phyloP scores from a whole-genome alignment of 2,329 filamentous ascomycete genomes.

The Fragosphaeria purpurea region DNA sequence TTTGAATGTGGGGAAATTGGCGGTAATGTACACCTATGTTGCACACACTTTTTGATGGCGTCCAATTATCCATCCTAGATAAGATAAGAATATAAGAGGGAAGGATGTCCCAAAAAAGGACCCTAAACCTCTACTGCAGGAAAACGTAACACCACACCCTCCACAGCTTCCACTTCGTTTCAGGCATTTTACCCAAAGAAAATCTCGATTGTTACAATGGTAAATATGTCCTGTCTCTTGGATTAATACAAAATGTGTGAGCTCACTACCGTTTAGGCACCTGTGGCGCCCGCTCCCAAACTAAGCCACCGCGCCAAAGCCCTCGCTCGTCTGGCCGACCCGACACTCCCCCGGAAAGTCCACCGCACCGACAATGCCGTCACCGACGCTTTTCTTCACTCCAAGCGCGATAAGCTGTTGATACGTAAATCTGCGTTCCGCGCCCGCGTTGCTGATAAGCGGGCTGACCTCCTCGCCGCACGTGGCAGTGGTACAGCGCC shows the following conservation, averaged over 20 bases:
- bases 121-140: not conserved
- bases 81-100: not conserved
- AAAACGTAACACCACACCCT: not conserved
- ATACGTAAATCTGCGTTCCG: constrained; percentile 77
- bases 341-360: constrained; percentile 40
- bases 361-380: constrained; percentile 42
- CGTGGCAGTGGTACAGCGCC: constrained; percentile 20
- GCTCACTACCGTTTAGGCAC: constrained; percentile 1
- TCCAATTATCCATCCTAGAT: too few species aligned
- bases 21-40: too few species aligned
- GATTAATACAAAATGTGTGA: too few species aligned
- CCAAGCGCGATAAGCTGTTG: constrained; percentile 72
- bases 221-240: too few species aligned
- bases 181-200: too few species aligned
- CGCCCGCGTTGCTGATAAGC: constrained; percentile 59
- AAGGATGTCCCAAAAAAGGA: not conserved
- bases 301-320: constrained; percentile 34
- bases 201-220: too few species aligned
- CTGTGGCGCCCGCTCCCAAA: constrained; percentile 8
- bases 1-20: not conserved
- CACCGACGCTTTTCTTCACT: constrained; percentile 52
- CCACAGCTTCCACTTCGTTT: too few species aligned
- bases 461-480: constrained; percentile 4
- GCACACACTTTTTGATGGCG: too few species aligned
- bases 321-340: constrained; percentile 40